A percentile compares a stretch with the other conserved stretches of the same genome.
phyloP scores from a whole-genome alignment of 2,329 filamentous ascomycete genomes.

The Aspergillus chevalieri region DNA sequence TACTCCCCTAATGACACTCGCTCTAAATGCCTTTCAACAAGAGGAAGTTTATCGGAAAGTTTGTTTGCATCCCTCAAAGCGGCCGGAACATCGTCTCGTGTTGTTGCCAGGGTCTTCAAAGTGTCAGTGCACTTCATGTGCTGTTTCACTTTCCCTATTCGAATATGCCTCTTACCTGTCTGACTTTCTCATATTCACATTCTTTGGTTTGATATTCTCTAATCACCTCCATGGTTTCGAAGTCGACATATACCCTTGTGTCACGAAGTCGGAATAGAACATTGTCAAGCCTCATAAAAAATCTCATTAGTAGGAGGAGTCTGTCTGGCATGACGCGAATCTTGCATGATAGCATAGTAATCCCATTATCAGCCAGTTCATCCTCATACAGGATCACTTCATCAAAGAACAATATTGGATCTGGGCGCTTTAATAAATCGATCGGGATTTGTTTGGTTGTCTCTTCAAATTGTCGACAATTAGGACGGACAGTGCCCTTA shows the following conservation, averaged over 20 bases:
- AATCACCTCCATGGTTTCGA: constrained; percentile 69
- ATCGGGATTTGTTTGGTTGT: constrained; percentile 64
- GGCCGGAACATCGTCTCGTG: constrained; percentile 67
- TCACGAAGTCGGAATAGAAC: constrained; percentile 84
- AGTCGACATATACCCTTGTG: constrained; percentile 88
- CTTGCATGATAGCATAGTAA: constrained; percentile 84
- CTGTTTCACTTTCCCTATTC: background rate
- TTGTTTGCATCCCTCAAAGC: constrained; percentile 74
- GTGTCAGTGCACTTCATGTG: constrained; percentile 2
- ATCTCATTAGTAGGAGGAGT: constrained; percentile 73
- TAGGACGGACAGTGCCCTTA: constrained; percentile 57
- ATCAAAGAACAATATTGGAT: constrained; percentile 95
- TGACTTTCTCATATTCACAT: constrained; percentile 69
- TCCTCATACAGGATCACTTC: constrained; percentile 95
- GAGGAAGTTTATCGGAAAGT: constrained; percentile 61
- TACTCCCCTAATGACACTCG: constrained; percentile 31
- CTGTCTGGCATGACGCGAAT: constrained; percentile 85
- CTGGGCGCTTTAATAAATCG: constrained; percentile 76
- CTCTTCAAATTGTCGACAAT: constrained; percentile 35
- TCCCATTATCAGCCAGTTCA: constrained; percentile 95
- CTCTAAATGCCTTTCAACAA: constrained; percentile 65
- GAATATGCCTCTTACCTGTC: constrained; percentile 49
- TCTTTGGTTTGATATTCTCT: constrained; percentile 89
- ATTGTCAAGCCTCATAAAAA: constrained; percentile 90
- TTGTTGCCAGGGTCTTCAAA: constrained; percentile 45